These are phyloP conservation scores for Bauhinia variegata DNA, from an alignment of 306 rosid species.

Conservation along the genomic window DNA sequence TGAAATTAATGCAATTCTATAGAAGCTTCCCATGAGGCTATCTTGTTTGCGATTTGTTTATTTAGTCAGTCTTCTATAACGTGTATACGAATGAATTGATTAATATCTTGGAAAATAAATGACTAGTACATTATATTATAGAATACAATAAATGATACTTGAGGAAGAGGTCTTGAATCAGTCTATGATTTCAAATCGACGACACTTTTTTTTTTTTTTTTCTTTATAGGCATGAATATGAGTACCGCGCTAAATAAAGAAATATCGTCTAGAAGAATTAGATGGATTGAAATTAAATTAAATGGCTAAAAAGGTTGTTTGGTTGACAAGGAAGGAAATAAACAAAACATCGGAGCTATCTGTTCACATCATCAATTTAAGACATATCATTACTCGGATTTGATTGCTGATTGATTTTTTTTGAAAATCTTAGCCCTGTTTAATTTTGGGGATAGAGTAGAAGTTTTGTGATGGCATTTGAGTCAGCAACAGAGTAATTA, in stretches of 20 bases:
- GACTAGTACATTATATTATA: no score
- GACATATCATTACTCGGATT: background rate
- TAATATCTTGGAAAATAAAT: no score
- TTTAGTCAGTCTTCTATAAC: no score
- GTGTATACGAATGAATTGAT: no score
- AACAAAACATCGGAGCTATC: background rate
- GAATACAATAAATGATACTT: slow-evolving; percentile 34
- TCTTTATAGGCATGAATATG: no score
- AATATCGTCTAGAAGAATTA: slow-evolving; percentile 48
- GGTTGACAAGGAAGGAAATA: slow-evolving; percentile 7
- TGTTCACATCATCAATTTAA: background rate
- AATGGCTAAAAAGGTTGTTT: background rate
- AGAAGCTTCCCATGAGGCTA: slow-evolving; percentile 59
- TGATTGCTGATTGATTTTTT: no score
- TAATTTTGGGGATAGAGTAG: no score
- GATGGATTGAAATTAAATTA: background rate
- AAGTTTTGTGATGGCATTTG: no score
- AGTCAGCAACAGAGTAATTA: no score
- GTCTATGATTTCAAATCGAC: background rate
- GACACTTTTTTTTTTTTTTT: no score
- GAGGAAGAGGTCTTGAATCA: slow-evolving; percentile 13
- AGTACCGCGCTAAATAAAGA: no score
- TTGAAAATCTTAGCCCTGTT: no score
- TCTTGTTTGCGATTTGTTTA: background rate
- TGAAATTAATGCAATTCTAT: slow-evolving; percentile 26